These are phyloP conservation scores for Schizophyllum amplum DNA, from an alignment of 1,284 basidiomycete genomes.

Conservation along the genomic window DNA sequence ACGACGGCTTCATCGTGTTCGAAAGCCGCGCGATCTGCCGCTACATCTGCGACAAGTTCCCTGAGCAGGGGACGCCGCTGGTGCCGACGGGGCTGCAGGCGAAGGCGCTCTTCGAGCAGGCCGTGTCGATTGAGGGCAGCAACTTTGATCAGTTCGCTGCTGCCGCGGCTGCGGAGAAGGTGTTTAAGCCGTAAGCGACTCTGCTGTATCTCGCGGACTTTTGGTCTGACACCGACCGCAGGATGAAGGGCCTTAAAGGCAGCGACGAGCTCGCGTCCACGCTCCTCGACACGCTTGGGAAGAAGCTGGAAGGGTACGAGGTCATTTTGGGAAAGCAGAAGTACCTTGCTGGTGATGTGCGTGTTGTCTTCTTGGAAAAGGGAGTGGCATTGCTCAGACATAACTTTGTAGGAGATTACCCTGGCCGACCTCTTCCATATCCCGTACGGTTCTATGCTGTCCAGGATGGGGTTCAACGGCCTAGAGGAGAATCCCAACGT, in stretches of 20 bases:
- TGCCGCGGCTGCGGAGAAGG: conserved; percentile 24
- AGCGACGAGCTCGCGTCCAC: conserved; percentile 25
- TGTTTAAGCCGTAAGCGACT: conserved; percentile 16
- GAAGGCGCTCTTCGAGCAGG: conserved; percentile 4
- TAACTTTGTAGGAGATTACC: conserved; percentile 5
- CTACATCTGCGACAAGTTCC: too few relatives aligned
- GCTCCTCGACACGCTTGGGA: conserved; percentile 24
- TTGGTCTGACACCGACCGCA: conserved; percentile 7
- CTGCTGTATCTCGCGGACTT: neutral
- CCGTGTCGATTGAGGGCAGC: conserved; percentile 6
- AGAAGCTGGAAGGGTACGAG: conserved; percentile 43
- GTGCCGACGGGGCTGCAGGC: too few relatives aligned
- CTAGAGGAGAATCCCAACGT: too few relatives aligned
- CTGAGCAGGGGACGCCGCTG: too few relatives aligned
- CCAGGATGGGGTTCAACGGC: too few relatives aligned
- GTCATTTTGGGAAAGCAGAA: conserved; percentile 40
- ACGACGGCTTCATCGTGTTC: too few relatives aligned
- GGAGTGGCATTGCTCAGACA: neutral
- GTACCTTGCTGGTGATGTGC: conserved; percentile 42
- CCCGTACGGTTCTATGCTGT: too few relatives aligned
- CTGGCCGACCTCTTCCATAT: conserved; percentile 7
- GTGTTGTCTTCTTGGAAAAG: conserved; percentile 10
- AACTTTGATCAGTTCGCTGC: conserved; percentile 30
- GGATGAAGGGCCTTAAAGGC: neutral
- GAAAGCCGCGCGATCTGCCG: too few relatives aligned